phyloP scores from a whole-genome alignment of 805 yeast species.

The Yarrowia hollandica region DNA sequence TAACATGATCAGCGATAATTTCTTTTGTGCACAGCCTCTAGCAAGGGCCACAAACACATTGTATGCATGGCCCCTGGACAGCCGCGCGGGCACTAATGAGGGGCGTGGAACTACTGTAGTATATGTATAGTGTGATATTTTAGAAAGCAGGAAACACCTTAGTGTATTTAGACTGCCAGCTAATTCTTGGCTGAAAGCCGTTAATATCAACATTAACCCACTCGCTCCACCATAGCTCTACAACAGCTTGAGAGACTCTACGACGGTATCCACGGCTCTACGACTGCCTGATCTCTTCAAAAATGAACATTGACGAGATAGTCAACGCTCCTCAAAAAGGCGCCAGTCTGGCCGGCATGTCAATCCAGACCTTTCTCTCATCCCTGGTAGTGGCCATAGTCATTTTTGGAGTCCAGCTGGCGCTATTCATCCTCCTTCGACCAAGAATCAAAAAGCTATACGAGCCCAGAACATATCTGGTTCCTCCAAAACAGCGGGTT shows the following conservation, averaged over 20 bases:
- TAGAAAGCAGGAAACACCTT: background rate
- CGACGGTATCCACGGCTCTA: no score
- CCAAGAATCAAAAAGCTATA: conserved; percentile 46
- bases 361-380: conserved; percentile 56
- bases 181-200: background rate
- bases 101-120: background rate
- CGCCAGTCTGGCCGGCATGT: conserved; percentile 33
- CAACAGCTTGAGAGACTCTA: background rate
- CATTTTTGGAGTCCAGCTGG: conserved; percentile 54
- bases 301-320: conserved; percentile 3
- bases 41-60: background rate
- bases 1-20: no score
- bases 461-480: conserved; percentile 55
- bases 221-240: no score
- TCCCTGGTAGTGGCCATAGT: conserved; percentile 56
- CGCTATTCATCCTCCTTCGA: conserved; percentile 44
- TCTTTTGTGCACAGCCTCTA: conserved; percentile 6
- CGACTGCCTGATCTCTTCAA: background rate
- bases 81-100: conserved; percentile 8
- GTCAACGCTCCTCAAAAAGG: conserved; percentile 11
- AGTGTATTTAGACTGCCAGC: background rate
- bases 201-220: no score
- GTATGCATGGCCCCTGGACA: conserved; percentile 16
- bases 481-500: conserved; percentile 46
- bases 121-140: no score